Evolutionary conservation across 768 basidiomycete species (phyloP), one percentile per base, ranked within the genome.

Genomic region (Ephemerocybe angulata): DNA sequence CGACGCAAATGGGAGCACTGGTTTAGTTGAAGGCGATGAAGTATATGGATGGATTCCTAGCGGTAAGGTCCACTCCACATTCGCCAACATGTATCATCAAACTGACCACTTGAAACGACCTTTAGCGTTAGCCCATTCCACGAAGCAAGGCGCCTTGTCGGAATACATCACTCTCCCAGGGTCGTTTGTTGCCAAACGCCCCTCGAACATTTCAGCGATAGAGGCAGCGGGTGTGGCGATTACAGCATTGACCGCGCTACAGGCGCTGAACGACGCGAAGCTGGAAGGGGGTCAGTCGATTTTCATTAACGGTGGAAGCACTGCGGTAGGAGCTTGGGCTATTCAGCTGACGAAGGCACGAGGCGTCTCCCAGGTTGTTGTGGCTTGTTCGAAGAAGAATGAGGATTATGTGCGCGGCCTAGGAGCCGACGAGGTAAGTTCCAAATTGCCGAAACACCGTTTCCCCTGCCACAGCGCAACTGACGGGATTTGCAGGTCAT

Each of bases 261-360:
- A 83, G 56, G 78, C 73, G 0, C 74, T 90, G 5, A 63, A 74
- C 0, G 64, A 72, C 1, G 79, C 71, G 1, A 71, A 77, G 27
- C 64, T 87, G 19, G 78, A 87, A 63, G 61, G 70, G 22, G 83
- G 80, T 1, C 83, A 85, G 61, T 75, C 76, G 1, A 70, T 91
- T 3, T 79, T 90, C 60, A 72, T 92, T 62, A 85, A 87, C 53
- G 88, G 88, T 0, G 89, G 86, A 4, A 85, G 83, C 49, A 81
- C 85, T 1, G 70, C 82, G 12, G 85, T 89, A 1, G 89, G 88
- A 3, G 70, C 76, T n/a, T 79, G 79, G 59, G 88, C 86, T 1
- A 85, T 90, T 46, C 87, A 90, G 65, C 64, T 90, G 10, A 86
- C 88, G 6, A 90, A 89, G 63, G 76, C 80, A 0, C 73, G 72